These are phyloP conservation scores for Marsdenia floribunda DNA, from an alignment of 257 asterid genomes.

Conservation along the genomic window DNA sequence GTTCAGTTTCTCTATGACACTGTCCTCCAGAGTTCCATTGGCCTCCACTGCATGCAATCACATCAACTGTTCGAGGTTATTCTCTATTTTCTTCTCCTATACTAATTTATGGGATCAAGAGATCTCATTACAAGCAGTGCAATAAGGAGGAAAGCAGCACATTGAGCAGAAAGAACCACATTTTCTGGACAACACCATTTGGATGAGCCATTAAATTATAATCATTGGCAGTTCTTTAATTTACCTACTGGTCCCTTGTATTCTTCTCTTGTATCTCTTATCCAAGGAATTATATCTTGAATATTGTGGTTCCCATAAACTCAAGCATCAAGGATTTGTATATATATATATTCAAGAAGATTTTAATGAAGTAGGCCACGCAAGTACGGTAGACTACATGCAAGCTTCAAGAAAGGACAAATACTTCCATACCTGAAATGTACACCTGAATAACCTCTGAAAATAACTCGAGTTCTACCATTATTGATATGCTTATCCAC, in stretches of 20 bases:
- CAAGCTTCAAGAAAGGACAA: neutral
- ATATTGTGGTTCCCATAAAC: neutral
- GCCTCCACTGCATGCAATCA: slow-evolving; percentile 63
- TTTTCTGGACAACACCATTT: no score
- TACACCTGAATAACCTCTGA: slow-evolving; percentile 81
- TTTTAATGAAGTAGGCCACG: neutral
- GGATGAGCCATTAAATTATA: no score
- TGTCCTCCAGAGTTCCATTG: slow-evolving; percentile 96
- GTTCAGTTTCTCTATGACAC: slow-evolving; percentile 71
- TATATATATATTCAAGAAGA: neutral
- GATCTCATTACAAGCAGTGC: neutral
- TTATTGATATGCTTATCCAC: slow-evolving; percentile 58
- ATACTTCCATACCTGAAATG: slow-evolving; percentile 69
- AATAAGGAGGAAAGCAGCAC: neutral
- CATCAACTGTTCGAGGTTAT: neutral
- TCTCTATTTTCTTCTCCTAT: neutral
- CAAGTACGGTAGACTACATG: neutral
- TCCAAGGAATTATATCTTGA: neutral
- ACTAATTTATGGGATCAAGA: neutral
- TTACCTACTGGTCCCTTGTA: neutral
- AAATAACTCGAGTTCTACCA: slow-evolving; percentile 55
- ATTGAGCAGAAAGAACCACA: neutral
- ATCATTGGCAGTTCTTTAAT: neutral
- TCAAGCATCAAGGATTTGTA: neutral
- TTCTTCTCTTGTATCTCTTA: neutral